Conservation (phyloP, 495 filamentous ascomycete genomes). For the Xylaria bambusicola region DNA sequence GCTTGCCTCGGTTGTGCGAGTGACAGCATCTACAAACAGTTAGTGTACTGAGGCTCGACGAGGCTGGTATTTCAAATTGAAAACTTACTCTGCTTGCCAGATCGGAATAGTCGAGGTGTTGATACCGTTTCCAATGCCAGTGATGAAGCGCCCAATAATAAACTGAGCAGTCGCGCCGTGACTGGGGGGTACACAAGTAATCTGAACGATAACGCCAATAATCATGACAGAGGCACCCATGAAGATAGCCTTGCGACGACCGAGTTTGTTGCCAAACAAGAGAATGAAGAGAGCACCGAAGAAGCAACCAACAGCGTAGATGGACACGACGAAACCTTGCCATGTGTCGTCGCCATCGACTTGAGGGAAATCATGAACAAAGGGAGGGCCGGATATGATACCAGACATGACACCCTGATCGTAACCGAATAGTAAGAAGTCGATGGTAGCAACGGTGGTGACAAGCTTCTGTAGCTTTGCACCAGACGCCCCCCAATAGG, state of each 20-base stretch:
- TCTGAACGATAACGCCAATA: constrained; percentile 66
- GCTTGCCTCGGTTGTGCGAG: constrained; percentile 67
- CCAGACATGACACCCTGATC: constrained; percentile 53
- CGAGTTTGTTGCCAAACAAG: constrained; percentile 68
- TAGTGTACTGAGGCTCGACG: neutral
- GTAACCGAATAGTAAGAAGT: constrained; percentile 46
- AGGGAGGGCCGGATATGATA: constrained; percentile 42
- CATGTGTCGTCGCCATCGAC: constrained; percentile 45
- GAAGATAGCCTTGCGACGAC: constrained; percentile 69
- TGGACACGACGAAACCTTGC: constrained; percentile 75
- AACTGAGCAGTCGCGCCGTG: constrained; percentile 58
- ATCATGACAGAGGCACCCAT: constrained; percentile 68
- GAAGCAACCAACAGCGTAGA: constrained; percentile 68
- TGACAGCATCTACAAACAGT: constrained; percentile 58
- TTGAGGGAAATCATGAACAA: constrained; percentile 40
- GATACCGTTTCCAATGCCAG: constrained; percentile 71
- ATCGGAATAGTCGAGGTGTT: constrained; percentile 74
- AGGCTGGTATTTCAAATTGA: constrained; percentile 42
- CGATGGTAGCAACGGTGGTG: constrained; percentile 58
- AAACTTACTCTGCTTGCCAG: constrained; percentile 68
- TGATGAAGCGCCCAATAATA: constrained; percentile 68
- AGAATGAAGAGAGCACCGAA: constrained; percentile 65
- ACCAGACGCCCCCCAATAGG: constrained; percentile 55
- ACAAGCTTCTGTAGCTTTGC: constrained; percentile 54
- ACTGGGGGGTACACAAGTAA: constrained; percentile 46